A percentile compares a stretch with the other conserved stretches of the same genome.
These are phyloP conservation scores for Prunus fruticosa DNA, from an alignment of 306 rosid genomes.

Conservation along the genomic window DNA sequence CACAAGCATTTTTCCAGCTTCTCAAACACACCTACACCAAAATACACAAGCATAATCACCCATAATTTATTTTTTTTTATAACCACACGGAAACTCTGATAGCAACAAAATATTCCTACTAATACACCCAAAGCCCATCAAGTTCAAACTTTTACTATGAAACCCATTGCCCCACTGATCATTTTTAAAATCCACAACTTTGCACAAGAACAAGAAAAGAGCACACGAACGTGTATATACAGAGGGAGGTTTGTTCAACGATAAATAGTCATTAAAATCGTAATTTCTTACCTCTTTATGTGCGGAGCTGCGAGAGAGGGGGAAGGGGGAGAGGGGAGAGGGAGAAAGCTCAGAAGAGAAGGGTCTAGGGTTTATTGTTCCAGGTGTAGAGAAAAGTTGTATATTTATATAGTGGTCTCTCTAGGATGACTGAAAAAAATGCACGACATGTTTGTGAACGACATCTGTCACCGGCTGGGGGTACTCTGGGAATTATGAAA, in stretches of 20 bases:
- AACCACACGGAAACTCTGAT: not conserved
- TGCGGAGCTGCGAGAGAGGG: not conserved
- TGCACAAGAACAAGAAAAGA: not conserved
- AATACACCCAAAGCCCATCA: not conserved
- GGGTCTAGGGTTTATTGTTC: constrained; percentile 39
- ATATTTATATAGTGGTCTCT: constrained; percentile 14
- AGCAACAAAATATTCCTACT: not conserved
- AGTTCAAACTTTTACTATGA: not conserved
- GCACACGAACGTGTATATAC: not conserved
- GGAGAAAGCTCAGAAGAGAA: not conserved
- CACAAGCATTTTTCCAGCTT: constrained; percentile 53
- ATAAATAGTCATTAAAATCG: not conserved
- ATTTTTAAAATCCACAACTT: not conserved
- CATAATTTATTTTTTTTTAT: not conserved
- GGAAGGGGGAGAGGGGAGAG: not conserved
- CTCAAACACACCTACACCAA: constrained; percentile 31
- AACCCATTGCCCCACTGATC: not conserved
- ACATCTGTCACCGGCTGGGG: not conserved
- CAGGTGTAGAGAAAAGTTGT: not conserved
- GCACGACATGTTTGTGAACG: not conserved
- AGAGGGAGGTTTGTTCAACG: not conserved
- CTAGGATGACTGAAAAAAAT: not conserved
- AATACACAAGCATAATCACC: not conserved
- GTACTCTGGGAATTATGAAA: not conserved
- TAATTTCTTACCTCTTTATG: constrained; percentile 5